phyloP scores from a whole-genome alignment of 108 stramenopile genomes.

The Mayamaea pseudoterrestris region DNA sequence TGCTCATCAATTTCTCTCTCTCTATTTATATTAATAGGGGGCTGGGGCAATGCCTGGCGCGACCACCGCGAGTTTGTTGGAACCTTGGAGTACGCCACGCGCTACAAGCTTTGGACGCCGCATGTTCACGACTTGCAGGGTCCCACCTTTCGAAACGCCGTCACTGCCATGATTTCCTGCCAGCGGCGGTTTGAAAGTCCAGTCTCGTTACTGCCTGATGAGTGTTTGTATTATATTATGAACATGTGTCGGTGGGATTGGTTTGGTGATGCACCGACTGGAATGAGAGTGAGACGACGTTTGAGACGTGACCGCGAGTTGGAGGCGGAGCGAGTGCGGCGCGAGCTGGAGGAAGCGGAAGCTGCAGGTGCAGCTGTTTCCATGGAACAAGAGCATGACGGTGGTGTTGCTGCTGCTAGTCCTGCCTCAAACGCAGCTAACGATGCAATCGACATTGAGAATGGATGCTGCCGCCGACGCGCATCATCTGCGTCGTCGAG shows the following conservation, averaged over 20 bases:
- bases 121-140: slow-evolving; percentile 33
- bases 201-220: slow-evolving; percentile 56
- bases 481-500: not conserved
- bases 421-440: not conserved
- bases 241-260: slow-evolving; percentile 87
- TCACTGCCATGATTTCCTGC: slow-evolving; percentile 41
- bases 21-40: no score
- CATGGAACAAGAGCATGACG: not conserved
- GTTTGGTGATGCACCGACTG: slow-evolving; percentile 42
- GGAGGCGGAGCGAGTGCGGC: slow-evolving; percentile 12
- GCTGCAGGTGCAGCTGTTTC: slow-evolving; percentile 6
- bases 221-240: slow-evolving; percentile 76
- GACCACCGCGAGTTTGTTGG: slow-evolving; percentile 78
- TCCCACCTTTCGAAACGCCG: slow-evolving; percentile 30
- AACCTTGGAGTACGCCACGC: slow-evolving; percentile 56
- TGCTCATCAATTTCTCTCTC: no score
- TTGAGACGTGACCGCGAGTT: slow-evolving; percentile 14
- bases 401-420: not conserved
- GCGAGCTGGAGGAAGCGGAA: slow-evolving; percentile 12
- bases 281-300: slow-evolving; percentile 26
- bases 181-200: slow-evolving; percentile 60
- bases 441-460: not conserved
- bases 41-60: slow-evolving; percentile 80
- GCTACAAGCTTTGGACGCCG: slow-evolving; percentile 77
- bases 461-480: not conserved